Evolutionary conservation across 2,329 filamentous ascomycete genomes (phyloP), one percentile per base, ranked within the genome.

Genomic region (Dactylellina drechsleri): DNA sequence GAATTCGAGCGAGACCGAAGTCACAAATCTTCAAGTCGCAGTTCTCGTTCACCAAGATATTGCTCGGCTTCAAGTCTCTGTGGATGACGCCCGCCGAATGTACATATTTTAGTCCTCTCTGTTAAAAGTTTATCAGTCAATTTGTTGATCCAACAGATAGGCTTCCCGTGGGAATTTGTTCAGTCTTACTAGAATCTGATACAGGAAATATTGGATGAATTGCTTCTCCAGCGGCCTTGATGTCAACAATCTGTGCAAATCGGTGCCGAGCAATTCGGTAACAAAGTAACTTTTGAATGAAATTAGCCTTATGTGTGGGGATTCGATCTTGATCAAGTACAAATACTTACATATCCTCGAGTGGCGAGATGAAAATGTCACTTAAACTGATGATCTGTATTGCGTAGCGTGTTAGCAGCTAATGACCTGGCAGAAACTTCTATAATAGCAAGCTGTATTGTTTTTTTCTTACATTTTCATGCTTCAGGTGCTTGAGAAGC

Each of bases 1-100:
- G 95, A 80, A 99, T 97, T 83, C 95, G 92, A 64, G 95, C 95
- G 75, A 99, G 87, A 78, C 95, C 95, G 80, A 99, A 99, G 82
- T 99, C 95, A 86, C 95, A 99, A 83, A 99, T 99, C 86, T 99
- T 99, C 80, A 99, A 85, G 84, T 99, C 95, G 84, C 95, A 99
- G 84, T 99, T 99, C 85, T 99, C 95, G 84, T 99, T 99, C 83
- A 99, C 94, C 73, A 99, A 88, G 80, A 99, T 99, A 84, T 99
- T 99, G 86, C 93, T 97, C 64, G 95, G 95, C 85, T 99, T 99
- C 79, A 99, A 86, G 82, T 99, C 95, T 78, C 95, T 92, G 83
- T 99, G 95, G 58, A 99, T 94, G 74, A 99, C 95, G 79, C 95
- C 95, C 59, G 95, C 95, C 4, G 95, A 98, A 85, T 99, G 95